Evolutionary conservation across 805 yeast genomes (phyloP).

Genomic region (Yarrowia deformans): DNA sequence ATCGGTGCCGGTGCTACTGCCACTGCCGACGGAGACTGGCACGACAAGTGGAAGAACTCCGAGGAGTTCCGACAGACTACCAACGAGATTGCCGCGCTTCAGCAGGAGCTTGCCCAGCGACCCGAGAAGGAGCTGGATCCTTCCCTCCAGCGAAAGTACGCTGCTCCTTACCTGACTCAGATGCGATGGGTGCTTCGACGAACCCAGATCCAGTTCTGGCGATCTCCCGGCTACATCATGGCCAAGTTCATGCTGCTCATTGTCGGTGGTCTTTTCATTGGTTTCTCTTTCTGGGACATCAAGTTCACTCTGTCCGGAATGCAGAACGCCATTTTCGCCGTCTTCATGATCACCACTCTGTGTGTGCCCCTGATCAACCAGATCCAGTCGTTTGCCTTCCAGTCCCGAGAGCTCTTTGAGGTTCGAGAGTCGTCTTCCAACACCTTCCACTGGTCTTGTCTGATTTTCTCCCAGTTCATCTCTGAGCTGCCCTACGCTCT

Average conservation of each 20-base stretch:
- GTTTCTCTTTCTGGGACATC: constrained; percentile 73
- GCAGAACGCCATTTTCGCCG: constrained; percentile 65
- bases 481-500: constrained; percentile 69
- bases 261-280: constrained; percentile 67
- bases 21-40: constrained; percentile 64
- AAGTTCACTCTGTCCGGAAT: constrained; percentile 61
- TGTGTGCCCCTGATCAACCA: constrained; percentile 69
- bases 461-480: constrained; percentile 61
- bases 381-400: constrained; percentile 65
- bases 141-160: constrained; percentile 50
- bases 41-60: constrained; percentile 64
- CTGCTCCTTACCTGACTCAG: constrained; percentile 59
- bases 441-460: constrained; percentile 73
- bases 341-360: constrained; percentile 64
- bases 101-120: constrained; percentile 47
- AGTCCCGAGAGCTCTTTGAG: constrained; percentile 68
- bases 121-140: constrained; percentile 46
- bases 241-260: constrained; percentile 63
- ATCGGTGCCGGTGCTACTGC: constrained; percentile 87
- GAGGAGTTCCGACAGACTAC: constrained; percentile 53
- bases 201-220: constrained; percentile 58
- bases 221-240: constrained; percentile 68
- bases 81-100: constrained; percentile 50
- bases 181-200: constrained; percentile 54
- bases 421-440: constrained; percentile 74